A percentile compares a stretch with the other conserved stretches of the same genome.
Conservation (phyloP, 2,329 filamentous ascomycete genomes). For the Pseudocercospora ulei region DNA sequence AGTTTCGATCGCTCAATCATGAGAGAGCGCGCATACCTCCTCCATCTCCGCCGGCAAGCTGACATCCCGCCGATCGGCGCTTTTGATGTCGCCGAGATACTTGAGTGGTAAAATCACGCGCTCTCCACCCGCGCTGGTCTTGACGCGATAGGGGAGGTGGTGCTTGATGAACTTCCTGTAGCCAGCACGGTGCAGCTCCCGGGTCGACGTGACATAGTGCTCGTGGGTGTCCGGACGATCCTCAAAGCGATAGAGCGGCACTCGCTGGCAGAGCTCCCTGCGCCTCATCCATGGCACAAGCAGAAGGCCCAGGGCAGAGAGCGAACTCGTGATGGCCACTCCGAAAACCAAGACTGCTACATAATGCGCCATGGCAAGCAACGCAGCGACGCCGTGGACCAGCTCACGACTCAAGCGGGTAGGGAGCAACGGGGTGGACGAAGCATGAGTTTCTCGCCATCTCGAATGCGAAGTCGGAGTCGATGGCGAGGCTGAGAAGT, state of each 20-base stretch:
- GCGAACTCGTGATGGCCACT: not conserved
- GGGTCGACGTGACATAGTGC: conserved; percentile 15
- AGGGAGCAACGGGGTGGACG: not conserved
- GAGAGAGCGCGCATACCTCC: no score
- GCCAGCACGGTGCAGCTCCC: conserved; percentile 13
- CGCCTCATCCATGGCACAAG: not conserved
- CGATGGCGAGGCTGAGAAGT: no score
- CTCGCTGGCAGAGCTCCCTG: not conserved
- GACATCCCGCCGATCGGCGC: conserved; percentile 8
- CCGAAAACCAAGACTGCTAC: not conserved
- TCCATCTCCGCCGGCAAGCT: conserved; percentile 17
- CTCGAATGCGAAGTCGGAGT: no score
- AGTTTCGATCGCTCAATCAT: not conserved
- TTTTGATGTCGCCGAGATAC: conserved; percentile 15
- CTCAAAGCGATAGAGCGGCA: conserved; percentile 11
- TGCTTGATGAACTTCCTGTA: conserved; percentile 12
- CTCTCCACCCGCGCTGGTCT: conserved; percentile 14
- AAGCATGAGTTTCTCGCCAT: no score
- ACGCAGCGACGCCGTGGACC: not conserved
- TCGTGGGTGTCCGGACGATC: conserved; percentile 14
- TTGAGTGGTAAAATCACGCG: conserved; percentile 13
- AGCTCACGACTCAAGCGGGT: not conserved
- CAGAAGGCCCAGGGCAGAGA: not conserved
- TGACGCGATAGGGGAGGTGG: conserved; percentile 9
- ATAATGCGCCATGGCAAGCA: not conserved